These are phyloP conservation scores for Fusarium circinatum DNA, from an alignment of 2,329 filamentous ascomycete species.

Conservation along the genomic window DNA sequence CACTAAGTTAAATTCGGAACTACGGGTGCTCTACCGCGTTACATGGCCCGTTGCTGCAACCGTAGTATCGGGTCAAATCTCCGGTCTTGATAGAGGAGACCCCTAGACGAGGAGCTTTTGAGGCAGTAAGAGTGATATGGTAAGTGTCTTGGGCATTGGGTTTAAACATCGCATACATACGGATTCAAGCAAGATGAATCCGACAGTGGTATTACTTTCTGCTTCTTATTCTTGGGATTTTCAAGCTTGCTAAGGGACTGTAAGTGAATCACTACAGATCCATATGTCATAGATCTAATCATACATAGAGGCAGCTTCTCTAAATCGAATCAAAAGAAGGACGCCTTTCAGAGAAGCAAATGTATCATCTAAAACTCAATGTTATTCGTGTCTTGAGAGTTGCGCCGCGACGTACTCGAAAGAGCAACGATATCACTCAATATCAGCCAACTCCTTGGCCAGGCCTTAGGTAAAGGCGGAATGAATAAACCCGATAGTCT, in stretches of 20 bases:
- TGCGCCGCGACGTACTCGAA: background rate
- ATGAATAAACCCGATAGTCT: background rate
- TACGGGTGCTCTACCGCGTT: background rate
- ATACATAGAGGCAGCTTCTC: background rate
- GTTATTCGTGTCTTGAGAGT: background rate
- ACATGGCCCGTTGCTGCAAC: background rate
- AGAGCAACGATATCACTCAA: background rate
- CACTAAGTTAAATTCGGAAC: background rate
- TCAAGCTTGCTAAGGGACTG: background rate
- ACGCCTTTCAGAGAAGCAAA: background rate
- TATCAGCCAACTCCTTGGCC: background rate
- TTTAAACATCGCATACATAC: background rate
- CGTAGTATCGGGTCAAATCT: background rate
- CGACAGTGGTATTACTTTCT: background rate
- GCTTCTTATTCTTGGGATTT: background rate
- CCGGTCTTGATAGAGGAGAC: background rate
- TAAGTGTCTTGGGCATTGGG: background rate
- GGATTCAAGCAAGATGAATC: background rate
- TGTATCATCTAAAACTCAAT: background rate
- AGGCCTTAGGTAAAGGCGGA: too few species aligned
- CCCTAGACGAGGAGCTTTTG: background rate
- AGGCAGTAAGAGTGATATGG: background rate
- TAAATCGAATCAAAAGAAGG: background rate
- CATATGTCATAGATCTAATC: background rate
- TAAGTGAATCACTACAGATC: background rate